Evolutionary conservation across 73 alveolate species (phyloP).

Genomic region (Durusdinium trenchii): DNA sequence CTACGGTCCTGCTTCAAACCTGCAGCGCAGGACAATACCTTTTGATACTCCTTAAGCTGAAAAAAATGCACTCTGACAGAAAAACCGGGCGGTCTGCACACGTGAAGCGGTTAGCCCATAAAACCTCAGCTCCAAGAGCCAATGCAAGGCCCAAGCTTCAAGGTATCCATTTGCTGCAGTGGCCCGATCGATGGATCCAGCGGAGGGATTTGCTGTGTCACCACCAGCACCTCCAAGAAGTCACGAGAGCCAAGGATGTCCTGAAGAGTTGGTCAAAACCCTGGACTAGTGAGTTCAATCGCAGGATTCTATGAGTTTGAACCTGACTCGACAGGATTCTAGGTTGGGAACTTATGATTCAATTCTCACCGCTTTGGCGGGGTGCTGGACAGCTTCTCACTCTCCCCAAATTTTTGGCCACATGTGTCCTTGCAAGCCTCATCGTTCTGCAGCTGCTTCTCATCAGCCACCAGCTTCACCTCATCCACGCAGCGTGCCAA

Average conservation of each 20-base stretch:
- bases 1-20: not conserved
- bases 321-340: not conserved
- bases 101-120: no score
- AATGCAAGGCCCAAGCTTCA: no score
- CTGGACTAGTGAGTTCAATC: not conserved
- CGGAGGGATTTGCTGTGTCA: slow-evolving; percentile 27
- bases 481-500: slow-evolving; percentile 33
- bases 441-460: not conserved
- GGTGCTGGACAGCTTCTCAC: no score
- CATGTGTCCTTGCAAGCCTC: not conserved
- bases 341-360: no score
- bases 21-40: not conserved
- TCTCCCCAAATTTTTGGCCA: not conserved
- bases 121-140: no score
- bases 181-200: not conserved
- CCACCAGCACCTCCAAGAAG: slow-evolving; percentile 12
- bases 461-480: slow-evolving; percentile 35
- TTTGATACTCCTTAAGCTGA: not conserved
- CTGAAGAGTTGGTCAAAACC: not conserved
- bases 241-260: not conserved
- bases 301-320: not conserved
- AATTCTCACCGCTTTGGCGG: not conserved
- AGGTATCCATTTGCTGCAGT: slow-evolving; percentile 8
- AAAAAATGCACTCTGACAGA: no score
- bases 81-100: no score